Evolutionary conservation across 257 asterid species (phyloP).

Genomic region (Cynanchum wilfordii): DNA sequence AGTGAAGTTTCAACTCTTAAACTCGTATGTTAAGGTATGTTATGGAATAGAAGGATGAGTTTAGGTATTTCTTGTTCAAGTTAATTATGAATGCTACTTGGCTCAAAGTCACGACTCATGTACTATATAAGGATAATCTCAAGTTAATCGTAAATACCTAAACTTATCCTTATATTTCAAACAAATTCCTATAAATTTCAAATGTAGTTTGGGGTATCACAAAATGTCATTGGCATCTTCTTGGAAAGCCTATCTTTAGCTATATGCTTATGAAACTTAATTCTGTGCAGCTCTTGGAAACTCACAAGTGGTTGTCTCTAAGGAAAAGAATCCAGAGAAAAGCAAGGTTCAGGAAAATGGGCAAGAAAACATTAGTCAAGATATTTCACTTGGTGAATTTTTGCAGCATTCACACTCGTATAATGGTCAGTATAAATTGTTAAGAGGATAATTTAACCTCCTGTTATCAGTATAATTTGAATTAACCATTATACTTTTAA

Average conservation of each 20-base stretch:
- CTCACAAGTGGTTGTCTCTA: constrained; percentile 64
- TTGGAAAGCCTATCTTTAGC: neutral
- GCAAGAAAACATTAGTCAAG: constrained; percentile 30
- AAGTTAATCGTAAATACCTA: too few species aligned
- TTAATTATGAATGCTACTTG: too few species aligned
- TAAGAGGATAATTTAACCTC: too few species aligned
- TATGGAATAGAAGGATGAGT: too few species aligned
- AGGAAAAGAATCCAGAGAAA: constrained; percentile 48
- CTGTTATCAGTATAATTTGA: neutral
- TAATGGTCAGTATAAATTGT: constrained; percentile 35
- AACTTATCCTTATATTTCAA: too few species aligned
- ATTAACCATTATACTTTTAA: neutral
- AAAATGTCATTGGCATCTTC: neutral
- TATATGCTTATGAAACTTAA: neutral
- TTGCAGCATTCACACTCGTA: constrained; percentile 70
- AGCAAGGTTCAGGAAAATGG: constrained; percentile 40
- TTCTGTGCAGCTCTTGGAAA: constrained; percentile 58
- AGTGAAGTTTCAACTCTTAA: neutral
- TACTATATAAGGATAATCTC: too few species aligned
- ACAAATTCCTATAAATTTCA: too few species aligned
- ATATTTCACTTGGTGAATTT: constrained; percentile 70
- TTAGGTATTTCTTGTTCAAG: too few species aligned
- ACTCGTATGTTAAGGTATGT: too few species aligned
- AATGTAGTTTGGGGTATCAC: too few species aligned
- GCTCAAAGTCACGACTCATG: too few species aligned